Base-by-base conservation (phyloP, 805 yeast species). In the Isabelozyma gotoi region DNA sequence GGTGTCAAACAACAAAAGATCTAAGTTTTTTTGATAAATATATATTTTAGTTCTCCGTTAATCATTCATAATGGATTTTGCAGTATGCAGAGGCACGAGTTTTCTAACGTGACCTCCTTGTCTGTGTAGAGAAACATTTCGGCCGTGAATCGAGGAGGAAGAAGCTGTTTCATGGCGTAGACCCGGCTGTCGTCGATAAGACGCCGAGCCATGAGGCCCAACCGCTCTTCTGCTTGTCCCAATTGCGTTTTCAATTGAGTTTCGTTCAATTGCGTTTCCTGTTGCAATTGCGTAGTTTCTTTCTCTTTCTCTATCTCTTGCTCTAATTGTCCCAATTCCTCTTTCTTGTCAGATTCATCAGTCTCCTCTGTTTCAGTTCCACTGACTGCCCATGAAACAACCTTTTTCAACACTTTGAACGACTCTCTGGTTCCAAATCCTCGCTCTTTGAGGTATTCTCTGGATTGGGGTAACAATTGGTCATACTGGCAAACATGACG, bases 1-100 rank as follows among this genome's bases (percentile, higher is more conserved):
- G 99, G 99, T 82, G 84, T 88, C 59, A 77, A 71, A 62, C 88
- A 82, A 72, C 82, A 79, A 74, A 94, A 94, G 85, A 81, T 92
- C 81, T 92, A 90, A 85, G 67, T 43, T 36, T 24, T 10, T n/a
- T 24, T 10, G 8, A 5, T 24, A 24, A 20, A 20, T 19, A 27
- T 17, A 38, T 15, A 21, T 38, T 38, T 38, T 38, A 38, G 33
- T 38, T 38, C 40, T 24, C 18, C 17, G 33, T 32, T 24, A 27
- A 36, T 36, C 19, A n/a, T n/a, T n/a, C n/a, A n/a, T n/a, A n/a
- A n/a, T 24, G 29, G 2, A 10, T 24, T 37, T 37, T 46, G 49
- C 16, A 15, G 44, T n/a, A 56, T 47, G 38, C 54, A 51, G 51
- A 85, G 59, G 39, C 85, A 80, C 14, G 78, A 80, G 57, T 90